Evolutionary conservation across 1,284 basidiomycete genomes (phyloP), one percentile per base, ranked within the genome.

Genomic region (Kwoniella shivajii): DNA sequence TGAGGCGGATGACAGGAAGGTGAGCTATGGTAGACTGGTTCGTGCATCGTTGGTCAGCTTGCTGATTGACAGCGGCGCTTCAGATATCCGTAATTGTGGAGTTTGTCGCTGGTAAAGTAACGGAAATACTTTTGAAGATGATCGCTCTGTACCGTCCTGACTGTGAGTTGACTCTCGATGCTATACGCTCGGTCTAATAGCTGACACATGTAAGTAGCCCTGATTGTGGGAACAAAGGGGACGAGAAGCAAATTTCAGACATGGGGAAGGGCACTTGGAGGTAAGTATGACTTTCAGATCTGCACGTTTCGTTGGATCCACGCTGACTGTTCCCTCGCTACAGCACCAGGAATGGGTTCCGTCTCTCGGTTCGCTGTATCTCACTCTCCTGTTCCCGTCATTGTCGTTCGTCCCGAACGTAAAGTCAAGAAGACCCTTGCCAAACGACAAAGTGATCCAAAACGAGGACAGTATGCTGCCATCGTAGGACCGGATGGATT

Each of bases 81-180:
- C n/a, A 90, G 87, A 84, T 98, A 33, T 94, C 90, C 0, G 85
- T 98, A 60, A 88, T 96, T 47, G 86, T 98, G 55, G 95, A 98
- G 79, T 94, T 91, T 70, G 89, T 97, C 38, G 90, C 92, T 0
- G 95, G 95, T 31, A 88, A 87, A 60, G 86, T 96, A 6, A 89
- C 90, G 0, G 85, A 88, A 54, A 93, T 90, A 9, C 87, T 98
- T 60, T 89, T 93, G 69, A 87, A 92, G 46, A 85, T 99, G 64
- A 95, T 98, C 61, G 90, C 92, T 2, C 85, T 98, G 36, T 98
- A 99, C 72, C 86, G 93, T 42, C 95, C 95, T 1, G 94, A 99
- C 76, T 92, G 76, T 76, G 48, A 72, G 75, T 69, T 11, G 39
- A 26, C 10, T n/a, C n/a, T n/a, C n/a, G n/a, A 24, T 34, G 41